Evolutionary conservation across 1,284 basidiomycete genomes (phyloP).

Genomic region (Inonotus obliquus): DNA sequence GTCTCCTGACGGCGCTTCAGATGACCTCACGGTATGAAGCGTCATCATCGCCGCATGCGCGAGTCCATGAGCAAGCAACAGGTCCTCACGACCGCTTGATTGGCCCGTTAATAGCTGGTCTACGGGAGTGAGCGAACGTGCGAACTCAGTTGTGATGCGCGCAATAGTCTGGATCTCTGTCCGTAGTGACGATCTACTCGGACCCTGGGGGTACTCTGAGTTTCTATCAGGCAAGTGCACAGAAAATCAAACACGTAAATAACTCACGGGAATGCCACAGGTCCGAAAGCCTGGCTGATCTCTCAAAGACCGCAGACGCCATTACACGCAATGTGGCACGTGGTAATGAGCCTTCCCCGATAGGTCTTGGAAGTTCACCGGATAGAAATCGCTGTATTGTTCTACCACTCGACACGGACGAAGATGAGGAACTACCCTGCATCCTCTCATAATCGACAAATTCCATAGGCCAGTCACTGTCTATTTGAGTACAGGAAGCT

Average conservation of each 20-base stretch:
- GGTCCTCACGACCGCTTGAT: conserved; percentile 21
- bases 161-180: conserved; percentile 4
- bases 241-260: neutral
- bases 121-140: conserved; percentile 24
- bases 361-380: neutral
- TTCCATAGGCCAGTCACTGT: conserved; percentile 62
- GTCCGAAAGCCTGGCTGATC: neutral
- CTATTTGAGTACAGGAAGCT: conserved; percentile 36
- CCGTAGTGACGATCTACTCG: neutral
- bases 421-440: neutral
- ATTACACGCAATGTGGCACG: conserved; percentile 1
- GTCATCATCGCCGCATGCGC: conserved; percentile 33
- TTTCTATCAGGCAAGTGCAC: neutral
- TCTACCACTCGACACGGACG: neutral
- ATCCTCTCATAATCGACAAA: conserved; percentile 57
- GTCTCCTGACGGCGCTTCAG: conserved; percentile 25
- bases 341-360: neutral
- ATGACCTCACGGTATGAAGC: conserved; percentile 29
- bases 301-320: conserved; percentile 14
- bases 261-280: neutral
- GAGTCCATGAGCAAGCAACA: conserved; percentile 28
- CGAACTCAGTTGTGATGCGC: conserved; percentile 31
- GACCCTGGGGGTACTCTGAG: neutral
- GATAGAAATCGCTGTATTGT: conserved; percentile 6
- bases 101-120: conserved; percentile 15